Evolutionary conservation across 306 rosid genomes (phyloP).

Genomic region (Vigna reflexopilosa): DNA sequence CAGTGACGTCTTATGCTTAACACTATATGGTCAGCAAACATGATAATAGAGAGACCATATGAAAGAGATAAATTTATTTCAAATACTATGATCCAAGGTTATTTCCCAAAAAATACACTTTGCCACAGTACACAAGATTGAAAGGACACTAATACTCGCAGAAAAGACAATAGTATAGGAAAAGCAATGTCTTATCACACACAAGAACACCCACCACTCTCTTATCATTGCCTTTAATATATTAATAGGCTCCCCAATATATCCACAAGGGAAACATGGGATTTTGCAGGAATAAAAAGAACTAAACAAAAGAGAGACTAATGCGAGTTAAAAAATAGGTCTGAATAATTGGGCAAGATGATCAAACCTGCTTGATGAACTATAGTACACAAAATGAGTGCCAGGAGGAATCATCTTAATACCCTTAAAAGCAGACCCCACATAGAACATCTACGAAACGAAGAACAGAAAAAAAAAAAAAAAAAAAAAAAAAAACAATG

Average conservation of each 20-base stretch:
- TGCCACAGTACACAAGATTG: conserved; percentile 12
- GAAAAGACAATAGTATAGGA: not conserved
- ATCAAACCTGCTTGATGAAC: conserved; percentile 84
- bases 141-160: not conserved
- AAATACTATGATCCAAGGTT: conserved; percentile 8
- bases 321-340: not conserved
- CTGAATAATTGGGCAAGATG: conserved; percentile 20
- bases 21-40: not conserved
- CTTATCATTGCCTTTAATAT: not conserved
- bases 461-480: conserved; percentile 9
- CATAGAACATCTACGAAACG: conserved; percentile 64
- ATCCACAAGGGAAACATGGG: not conserved
- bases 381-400: conserved; percentile 81
- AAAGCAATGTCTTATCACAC: conserved; percentile 3
- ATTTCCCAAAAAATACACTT: not conserved
- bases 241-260: not conserved
- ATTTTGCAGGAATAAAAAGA: conserved; percentile 6
- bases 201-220: conserved; percentile 1
- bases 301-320: conserved; percentile 18
- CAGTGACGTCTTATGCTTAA: conserved; percentile 13
- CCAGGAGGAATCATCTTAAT: conserved; percentile 97
- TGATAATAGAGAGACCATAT: too few relatives aligned
- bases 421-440: conserved; percentile 88
- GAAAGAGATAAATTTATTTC: too few relatives aligned
- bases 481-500: too few relatives aligned